Base-by-base conservation (phyloP, 345 rosid species). In the Ceriops decandra region DNA sequence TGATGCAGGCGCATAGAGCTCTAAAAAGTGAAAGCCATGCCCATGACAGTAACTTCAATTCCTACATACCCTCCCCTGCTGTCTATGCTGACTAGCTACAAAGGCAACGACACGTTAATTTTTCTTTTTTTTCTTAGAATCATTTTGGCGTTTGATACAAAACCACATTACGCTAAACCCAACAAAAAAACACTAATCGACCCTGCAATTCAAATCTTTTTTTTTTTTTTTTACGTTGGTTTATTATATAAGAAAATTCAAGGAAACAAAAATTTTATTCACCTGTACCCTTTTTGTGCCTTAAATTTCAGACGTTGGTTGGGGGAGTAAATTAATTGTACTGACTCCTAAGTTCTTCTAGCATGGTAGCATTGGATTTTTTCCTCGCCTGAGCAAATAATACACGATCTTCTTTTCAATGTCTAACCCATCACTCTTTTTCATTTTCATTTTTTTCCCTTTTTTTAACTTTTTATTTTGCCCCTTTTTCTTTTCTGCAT, bases 121-220 rank as follows among this genome's bases (percentile, higher is more conserved):
- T 3, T 42, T 38, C 49, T 42, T 13, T 13, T 42, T 33, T 42
- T 42, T 17, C 13, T 24, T 24, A 5, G 3, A 42, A 15, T 42
- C 8, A 42, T 42, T 1, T 33, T 31, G 33, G 3, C 19, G 22
- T 20, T 3, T 16, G 2, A 66, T 62, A 69, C 56, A 62, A 27
- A 26, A 30, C 20, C 35, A 49, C 61, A 33, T 16, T 36, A 36
- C 24, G 30, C 52, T 15, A 13, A 74, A 47, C 60, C 69, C 33
- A 33, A 5, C 36, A 10, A 32, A 31, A 66, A 31, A 66, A 27
- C 26, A 27, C 21, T 52, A 24, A 16, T 7, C 53, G 47, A 46
- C 62, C 61, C 60, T 19, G 54, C 68, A 62, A 70, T 60, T 61
- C 71, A 70, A 70, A 69, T 57, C 65, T 27, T 38, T 58, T 26